These are phyloP conservation scores for Exophiala lecanii-corni DNA, from an alignment of 2,329 filamentous ascomycete genomes.

Conservation along the genomic window DNA sequence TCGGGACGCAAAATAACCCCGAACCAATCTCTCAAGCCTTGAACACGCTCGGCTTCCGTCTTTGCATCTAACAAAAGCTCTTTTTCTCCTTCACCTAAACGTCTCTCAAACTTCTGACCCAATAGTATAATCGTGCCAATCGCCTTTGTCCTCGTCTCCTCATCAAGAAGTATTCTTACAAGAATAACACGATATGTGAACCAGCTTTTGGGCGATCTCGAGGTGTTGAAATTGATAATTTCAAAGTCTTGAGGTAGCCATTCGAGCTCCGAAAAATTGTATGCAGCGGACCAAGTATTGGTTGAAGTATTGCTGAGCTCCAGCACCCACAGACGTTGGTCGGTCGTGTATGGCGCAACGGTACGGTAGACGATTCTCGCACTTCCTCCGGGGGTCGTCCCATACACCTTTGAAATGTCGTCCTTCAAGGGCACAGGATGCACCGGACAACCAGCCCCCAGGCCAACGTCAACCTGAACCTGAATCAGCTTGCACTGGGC, in stretches of 20 bases:
- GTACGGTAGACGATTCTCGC: constrained; percentile 50
- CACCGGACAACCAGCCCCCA: constrained; percentile 29
- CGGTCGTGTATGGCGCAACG: constrained; percentile 28
- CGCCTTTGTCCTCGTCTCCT: constrained; percentile 43
- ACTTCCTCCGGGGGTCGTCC: constrained; percentile 51
- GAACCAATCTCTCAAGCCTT: constrained; percentile 50
- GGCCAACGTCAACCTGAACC: constrained; percentile 14
- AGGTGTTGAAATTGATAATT: constrained; percentile 56
- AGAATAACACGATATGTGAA: constrained; percentile 54
- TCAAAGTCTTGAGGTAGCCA: constrained; percentile 59
- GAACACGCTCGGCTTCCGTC: constrained; percentile 52
- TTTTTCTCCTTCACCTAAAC: constrained; percentile 40
- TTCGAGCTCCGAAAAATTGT: constrained; percentile 63
- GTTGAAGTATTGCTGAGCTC: constrained; percentile 14
- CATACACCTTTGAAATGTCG: constrained; percentile 27
- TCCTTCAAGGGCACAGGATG: constrained; percentile 26
- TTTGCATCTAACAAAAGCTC: constrained; percentile 44
- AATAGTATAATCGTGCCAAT: constrained; percentile 51
- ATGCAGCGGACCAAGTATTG: constrained; percentile 53
- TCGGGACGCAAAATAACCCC: constrained; percentile 48
- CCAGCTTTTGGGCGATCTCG: constrained; percentile 45
- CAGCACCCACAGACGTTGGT: constrained; percentile 16
- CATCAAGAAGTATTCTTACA: constrained; percentile 51
- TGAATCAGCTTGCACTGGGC: not conserved
- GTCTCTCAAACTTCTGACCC: constrained; percentile 39